phyloP scores from a whole-genome alignment of 1,139 yeast genomes.

The Hyphopichia wangnamkhiaoensis region DNA sequence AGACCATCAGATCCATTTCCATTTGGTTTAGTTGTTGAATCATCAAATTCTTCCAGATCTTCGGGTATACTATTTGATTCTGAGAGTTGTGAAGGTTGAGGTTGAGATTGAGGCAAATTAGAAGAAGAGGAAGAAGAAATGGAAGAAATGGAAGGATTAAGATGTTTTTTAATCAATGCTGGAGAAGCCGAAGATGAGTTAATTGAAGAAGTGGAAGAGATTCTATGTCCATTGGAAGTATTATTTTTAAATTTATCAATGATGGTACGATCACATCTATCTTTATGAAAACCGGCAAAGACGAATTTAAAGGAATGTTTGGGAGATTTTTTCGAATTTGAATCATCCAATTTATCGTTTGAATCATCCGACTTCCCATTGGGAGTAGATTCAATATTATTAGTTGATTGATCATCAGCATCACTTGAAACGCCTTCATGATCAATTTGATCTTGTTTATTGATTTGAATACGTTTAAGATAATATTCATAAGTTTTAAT shows the following conservation, averaged over 20 bases:
- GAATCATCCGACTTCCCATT: too few species aligned
- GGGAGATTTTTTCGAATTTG: background rate
- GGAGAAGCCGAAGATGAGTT: constrained; percentile 3
- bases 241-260: constrained; percentile 10
- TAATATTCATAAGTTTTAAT: constrained; percentile 39
- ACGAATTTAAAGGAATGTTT: background rate
- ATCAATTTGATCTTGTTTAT: constrained; percentile 21
- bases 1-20: background rate
- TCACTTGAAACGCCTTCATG: constrained; percentile 11
- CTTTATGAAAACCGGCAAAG: constrained; percentile 29
- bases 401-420: too few species aligned
- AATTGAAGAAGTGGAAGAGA: constrained; percentile 3
- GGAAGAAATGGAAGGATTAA: background rate
- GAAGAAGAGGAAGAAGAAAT: background rate
- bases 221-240: too few species aligned
- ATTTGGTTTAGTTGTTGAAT: background rate
- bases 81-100: background rate
- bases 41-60: constrained; percentile 9
- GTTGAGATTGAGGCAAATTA: background rate
- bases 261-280: constrained; percentile 37
- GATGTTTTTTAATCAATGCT: constrained; percentile 1
- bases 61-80: constrained; percentile 9
- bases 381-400: background rate
- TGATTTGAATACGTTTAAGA: constrained; percentile 25
- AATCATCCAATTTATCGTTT: background rate